phyloP scores from a whole-genome alignment of 352 stramenopile species.

The Globisporangium nodosum region DNA sequence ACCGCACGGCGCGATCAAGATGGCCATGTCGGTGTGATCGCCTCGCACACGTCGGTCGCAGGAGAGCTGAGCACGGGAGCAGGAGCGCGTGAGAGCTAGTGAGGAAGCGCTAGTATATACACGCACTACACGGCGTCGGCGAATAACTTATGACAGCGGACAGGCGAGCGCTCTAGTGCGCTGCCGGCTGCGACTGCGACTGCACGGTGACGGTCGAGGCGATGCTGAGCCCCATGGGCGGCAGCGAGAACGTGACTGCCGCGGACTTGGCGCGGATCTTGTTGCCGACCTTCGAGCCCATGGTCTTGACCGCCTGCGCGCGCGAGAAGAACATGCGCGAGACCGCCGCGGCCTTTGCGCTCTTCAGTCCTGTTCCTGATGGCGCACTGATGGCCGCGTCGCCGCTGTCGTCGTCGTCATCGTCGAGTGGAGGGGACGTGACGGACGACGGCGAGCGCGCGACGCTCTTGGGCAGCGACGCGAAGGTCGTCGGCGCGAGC shows the following conservation, averaged over 20 bases:
- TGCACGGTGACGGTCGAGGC: constrained; percentile 42
- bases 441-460: neutral
- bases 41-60: too few species aligned
- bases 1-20: constrained; percentile 97
- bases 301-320: constrained; percentile 55
- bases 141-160: constrained; percentile 9
- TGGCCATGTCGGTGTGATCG: constrained; percentile 96
- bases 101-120: neutral
- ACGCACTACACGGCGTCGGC: neutral
- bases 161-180: constrained; percentile 16
- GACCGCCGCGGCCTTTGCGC: constrained; percentile 16
- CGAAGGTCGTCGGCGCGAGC: constrained; percentile 1
- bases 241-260: constrained; percentile 60
- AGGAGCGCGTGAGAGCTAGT: neutral
- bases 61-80: neutral
- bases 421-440: neutral
- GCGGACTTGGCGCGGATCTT: constrained; percentile 51
- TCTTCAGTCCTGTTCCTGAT: constrained; percentile 11
- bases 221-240: constrained; percentile 60
- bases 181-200: constrained; percentile 21
- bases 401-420: constrained; percentile 1
- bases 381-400: neutral
- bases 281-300: constrained; percentile 56
- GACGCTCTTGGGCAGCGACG: constrained; percentile 1
- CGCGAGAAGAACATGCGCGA: constrained; percentile 45